phyloP scores from a whole-genome alignment of 441 rosid species.

The Populus hybrid region DNA sequence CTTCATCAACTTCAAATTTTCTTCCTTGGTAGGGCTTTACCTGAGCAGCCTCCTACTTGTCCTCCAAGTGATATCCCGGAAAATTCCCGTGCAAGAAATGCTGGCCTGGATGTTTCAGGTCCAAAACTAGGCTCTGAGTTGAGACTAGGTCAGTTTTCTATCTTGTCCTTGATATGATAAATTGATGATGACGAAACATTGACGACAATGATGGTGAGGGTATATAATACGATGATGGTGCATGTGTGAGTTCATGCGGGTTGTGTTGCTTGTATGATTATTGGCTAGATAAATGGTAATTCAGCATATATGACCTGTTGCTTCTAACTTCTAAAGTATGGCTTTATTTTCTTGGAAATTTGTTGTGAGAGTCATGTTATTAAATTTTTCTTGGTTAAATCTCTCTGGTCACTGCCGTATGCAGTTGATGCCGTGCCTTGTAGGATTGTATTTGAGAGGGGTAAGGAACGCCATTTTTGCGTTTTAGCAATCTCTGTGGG shows the following conservation, averaged over 20 bases:
- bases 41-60: slow-evolving; percentile 69
- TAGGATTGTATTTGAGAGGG: slow-evolving; percentile 94
- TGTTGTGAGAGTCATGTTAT: slow-evolving; percentile 11
- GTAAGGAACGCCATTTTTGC: slow-evolving; percentile 74
- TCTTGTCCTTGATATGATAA: neutral
- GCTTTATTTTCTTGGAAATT: neutral
- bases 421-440: slow-evolving; percentile 92
- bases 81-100: slow-evolving; percentile 57
- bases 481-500: slow-evolving; percentile 71
- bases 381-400: slow-evolving; percentile 15
- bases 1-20: slow-evolving; percentile 88
- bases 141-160: slow-evolving; percentile 56
- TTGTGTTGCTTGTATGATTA: neutral
- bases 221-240: neutral
- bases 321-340: neutral
- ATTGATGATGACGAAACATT: neutral
- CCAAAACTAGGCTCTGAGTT: slow-evolving; percentile 82
- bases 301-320: neutral
- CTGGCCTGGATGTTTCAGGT: slow-evolving; percentile 66
- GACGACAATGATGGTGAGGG: neutral
- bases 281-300: neutral
- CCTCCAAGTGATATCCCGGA: slow-evolving; percentile 45
- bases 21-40: slow-evolving; percentile 66
- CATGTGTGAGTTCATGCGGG: neutral
- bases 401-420: slow-evolving; percentile 28